Percentiles rank a stretch among this genome's conserved stretches.
These are phyloP conservation scores for Pleurotus cornucopiae DNA, from an alignment of 768 basidiomycete species.

Conservation along the genomic window DNA sequence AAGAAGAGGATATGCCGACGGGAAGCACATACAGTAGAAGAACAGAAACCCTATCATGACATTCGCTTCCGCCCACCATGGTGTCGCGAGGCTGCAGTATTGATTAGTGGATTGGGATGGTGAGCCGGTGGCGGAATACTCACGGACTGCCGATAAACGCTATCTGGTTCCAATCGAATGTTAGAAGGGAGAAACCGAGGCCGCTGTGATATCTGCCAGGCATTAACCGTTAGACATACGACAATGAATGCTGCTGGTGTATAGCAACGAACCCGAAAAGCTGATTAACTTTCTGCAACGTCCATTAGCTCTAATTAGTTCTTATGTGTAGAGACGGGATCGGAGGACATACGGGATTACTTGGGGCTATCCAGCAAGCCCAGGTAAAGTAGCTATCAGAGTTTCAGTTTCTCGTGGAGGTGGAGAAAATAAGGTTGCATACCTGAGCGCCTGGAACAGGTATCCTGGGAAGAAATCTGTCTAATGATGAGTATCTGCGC, in stretches of 20 bases:
- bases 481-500: neutral
- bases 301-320: neutral
- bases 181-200: slow-evolving; percentile 47
- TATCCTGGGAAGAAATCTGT: slow-evolving; percentile 61
- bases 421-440: slow-evolving; percentile 1
- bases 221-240: neutral
- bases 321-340: neutral
- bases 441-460: slow-evolving; percentile 56
- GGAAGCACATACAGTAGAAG: slow-evolving; percentile 50
- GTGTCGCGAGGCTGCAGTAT: slow-evolving; percentile 38
- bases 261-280: slow-evolving; percentile 42
- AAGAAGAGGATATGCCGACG: neutral
- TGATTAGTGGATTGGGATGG: slow-evolving; percentile 1
- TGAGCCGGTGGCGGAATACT: slow-evolving; percentile 18
- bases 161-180: slow-evolving; percentile 66
- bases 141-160: slow-evolving; percentile 65
- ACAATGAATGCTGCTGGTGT: neutral
- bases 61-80: slow-evolving; percentile 75
- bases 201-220: slow-evolving; percentile 39
- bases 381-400: slow-evolving; percentile 23
- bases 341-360: slow-evolving; percentile 40
- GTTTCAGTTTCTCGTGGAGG: neutral
- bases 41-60: slow-evolving; percentile 56
- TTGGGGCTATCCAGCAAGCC: slow-evolving; percentile 64
- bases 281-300: slow-evolving; percentile 46